Evolutionary conservation across 495 filamentous ascomycete genomes (phyloP), one percentile per base, ranked within the genome.

Genomic region (Rhypophila decipiens): DNA sequence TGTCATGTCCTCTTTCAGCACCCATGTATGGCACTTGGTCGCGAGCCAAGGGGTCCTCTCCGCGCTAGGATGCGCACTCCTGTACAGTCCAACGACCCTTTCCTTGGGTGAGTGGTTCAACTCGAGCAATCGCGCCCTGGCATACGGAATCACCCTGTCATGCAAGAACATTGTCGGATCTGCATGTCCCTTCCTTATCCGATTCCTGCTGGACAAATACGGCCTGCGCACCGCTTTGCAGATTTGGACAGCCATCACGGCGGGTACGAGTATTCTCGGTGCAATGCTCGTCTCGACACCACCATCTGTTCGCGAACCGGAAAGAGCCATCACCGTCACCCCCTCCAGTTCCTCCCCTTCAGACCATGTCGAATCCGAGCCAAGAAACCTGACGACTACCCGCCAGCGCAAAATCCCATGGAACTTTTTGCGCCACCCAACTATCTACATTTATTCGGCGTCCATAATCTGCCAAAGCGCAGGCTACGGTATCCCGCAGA

Each of bases 101-200:
- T 44, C 42, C 2, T 31, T 44, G 13, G 42, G 42, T 24, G 42
- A 44, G 42, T 44, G 42, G 42, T 44, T 20, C 42, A 4, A 35
- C 29, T 21, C n/a, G 2, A 12, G 24, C 10, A 44, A 44, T 31
- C 42, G 42, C 4, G 24, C 42, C 3, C 27, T 44, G 13, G 42
- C 42, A 2, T 44, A 44, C 17, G 42, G 42, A 10, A 11, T 44
- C 1, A 31, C 36, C 7, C 42, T 44, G 1, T 34, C 27, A 18
- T 44, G 42, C 42, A 44, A 44, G 42, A 44, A 44, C 17, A 35
- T 44, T 18, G 42, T 44, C 5, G 42, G 42, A 3, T 44, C 42
- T 3, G 29, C 24, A 4, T 44, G 42, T 21, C 42, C 42, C 17
- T 44, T 44, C n/a, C 17, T 44, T 15, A 27, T 44, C 9, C 42